These are phyloP conservation scores for Hsuehochloa calcarea DNA, from an alignment of 176 grass and related monocot genomes.

Conservation along the genomic window DNA sequence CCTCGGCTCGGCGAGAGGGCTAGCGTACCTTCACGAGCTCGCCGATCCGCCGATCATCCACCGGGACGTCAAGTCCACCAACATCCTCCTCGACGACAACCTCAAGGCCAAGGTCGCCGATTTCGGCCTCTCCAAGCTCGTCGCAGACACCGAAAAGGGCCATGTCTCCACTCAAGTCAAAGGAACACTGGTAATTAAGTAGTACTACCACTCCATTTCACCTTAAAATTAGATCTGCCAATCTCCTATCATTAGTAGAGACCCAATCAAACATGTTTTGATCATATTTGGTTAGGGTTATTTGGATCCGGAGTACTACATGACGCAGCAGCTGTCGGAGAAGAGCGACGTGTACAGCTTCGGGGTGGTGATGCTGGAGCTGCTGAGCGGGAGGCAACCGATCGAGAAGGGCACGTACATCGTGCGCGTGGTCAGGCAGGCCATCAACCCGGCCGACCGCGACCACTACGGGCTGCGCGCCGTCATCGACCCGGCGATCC, in stretches of 20 bases:
- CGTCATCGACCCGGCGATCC: slow-evolving; percentile 49
- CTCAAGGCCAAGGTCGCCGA: slow-evolving; percentile 73
- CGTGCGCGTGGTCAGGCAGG: slow-evolving; percentile 46
- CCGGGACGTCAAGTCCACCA: slow-evolving; percentile 55
- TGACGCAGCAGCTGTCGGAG: slow-evolving; percentile 65
- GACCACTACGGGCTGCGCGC: slow-evolving; percentile 48
- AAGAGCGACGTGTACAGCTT: slow-evolving; percentile 97
- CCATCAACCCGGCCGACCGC: slow-evolving; percentile 47
- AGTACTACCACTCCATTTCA: not conserved
- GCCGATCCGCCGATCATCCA: slow-evolving; percentile 82
- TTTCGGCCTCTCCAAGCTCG: slow-evolving; percentile 70
- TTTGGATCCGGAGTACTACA: slow-evolving; percentile 61
- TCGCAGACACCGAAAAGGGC: slow-evolving; percentile 46
- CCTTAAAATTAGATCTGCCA: not conserved
- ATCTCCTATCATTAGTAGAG: not conserved
- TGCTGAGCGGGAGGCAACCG: slow-evolving; percentile 55
- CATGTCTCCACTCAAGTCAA: slow-evolving; percentile 69
- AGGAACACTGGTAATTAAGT: slow-evolving; percentile 55
- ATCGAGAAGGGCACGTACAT: slow-evolving; percentile 38
- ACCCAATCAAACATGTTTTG: not conserved
- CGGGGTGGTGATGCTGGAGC: slow-evolving; percentile 84
- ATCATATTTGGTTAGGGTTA: slow-evolving; percentile 45
- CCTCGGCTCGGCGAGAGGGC: slow-evolving; percentile 60
- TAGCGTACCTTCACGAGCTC: slow-evolving; percentile 77
- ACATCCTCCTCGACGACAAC: slow-evolving; percentile 74